Evolutionary conservation across 1,284 basidiomycete genomes (phyloP).

Genomic region (Irpex sp.): DNA sequence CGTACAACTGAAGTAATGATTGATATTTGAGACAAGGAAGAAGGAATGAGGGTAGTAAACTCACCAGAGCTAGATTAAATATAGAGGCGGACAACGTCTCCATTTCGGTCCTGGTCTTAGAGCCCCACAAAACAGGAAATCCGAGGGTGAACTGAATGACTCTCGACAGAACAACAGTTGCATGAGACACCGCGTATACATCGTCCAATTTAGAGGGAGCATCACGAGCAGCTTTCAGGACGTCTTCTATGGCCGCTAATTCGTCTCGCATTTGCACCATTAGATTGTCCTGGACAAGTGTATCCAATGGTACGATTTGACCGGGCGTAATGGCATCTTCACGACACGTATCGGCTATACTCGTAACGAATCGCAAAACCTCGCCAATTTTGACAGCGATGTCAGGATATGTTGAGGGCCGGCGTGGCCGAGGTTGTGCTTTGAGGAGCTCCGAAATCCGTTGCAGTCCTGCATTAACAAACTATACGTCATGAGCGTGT

Average conservation of each 20-base stretch:
- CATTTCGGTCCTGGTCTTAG: slow-evolving; percentile 44
- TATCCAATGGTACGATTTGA: slow-evolving; percentile 44
- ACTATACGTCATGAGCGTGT: slow-evolving; percentile 36
- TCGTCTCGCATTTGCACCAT: slow-evolving; percentile 37
- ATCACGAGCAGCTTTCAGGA: slow-evolving; percentile 39
- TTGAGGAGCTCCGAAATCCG: slow-evolving; percentile 58
- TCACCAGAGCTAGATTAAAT: slow-evolving; percentile 54
- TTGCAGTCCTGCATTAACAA: slow-evolving; percentile 70
- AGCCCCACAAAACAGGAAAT: slow-evolving; percentile 58
- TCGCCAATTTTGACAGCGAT: slow-evolving; percentile 59
- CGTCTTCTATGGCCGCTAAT: slow-evolving; percentile 20
- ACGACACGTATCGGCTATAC: slow-evolving; percentile 63
- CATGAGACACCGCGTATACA: neutral
- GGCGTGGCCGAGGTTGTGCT: slow-evolving; percentile 28
- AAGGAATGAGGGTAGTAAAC: slow-evolving; percentile 21
- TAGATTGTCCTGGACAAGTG: slow-evolving; percentile 52
- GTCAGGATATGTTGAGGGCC: slow-evolving; percentile 29
- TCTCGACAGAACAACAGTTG: neutral
- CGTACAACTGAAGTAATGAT: slow-evolving; percentile 39
- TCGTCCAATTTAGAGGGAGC: neutral
- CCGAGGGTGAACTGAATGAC: slow-evolving; percentile 62
- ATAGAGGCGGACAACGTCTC: slow-evolving; percentile 42
- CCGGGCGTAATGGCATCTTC: slow-evolving; percentile 28
- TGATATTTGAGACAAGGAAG: slow-evolving; percentile 7
- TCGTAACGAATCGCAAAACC: slow-evolving; percentile 64